A percentile compares a stretch with the other conserved stretches of the same genome.
phyloP scores from a whole-genome alignment of 208 protist genomes.

The Blechomonas ayalai region DNA sequence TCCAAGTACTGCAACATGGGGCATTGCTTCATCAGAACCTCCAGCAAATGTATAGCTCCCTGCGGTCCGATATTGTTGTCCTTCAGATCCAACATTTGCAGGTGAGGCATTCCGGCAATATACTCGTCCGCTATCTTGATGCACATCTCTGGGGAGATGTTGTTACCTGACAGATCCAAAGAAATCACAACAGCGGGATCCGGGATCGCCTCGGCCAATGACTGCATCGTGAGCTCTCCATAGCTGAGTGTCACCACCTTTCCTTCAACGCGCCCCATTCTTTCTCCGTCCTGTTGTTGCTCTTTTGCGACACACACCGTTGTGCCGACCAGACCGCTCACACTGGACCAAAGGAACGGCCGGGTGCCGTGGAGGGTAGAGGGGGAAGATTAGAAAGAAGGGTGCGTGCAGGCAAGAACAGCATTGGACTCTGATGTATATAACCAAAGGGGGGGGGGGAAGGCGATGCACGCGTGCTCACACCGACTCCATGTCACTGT shows the following conservation, averaged over 20 bases:
- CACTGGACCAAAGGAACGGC: too few relatives aligned
- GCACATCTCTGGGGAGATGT: conserved; percentile 40
- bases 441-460: too few relatives aligned
- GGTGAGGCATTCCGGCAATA: conserved; percentile 48
- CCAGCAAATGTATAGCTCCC: conserved; percentile 50
- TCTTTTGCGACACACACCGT: background rate
- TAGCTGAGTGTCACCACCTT: conserved; percentile 48
- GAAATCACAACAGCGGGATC: conserved; percentile 32
- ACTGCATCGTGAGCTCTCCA: conserved; percentile 43
- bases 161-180: conserved; percentile 75
- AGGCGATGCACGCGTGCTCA: too few relatives aligned
- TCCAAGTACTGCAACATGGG: conserved; percentile 60
- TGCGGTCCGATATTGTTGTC: conserved; percentile 71
- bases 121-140: conserved; percentile 38
- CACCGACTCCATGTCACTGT: too few relatives aligned
- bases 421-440: too few relatives aligned
- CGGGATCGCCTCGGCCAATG: conserved; percentile 27
- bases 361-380: too few relatives aligned
- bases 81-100: conserved; percentile 71
- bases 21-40: conserved; percentile 50
- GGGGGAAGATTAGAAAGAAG: too few relatives aligned
- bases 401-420: too few relatives aligned
- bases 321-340: too few relatives aligned
- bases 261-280: conserved; percentile 6
- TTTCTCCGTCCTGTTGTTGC: background rate